Evolutionary conservation across 2,329 filamentous ascomycete species (phyloP), one percentile per base, ranked within the genome.

Genomic region (Bretziella fagacearum): DNA sequence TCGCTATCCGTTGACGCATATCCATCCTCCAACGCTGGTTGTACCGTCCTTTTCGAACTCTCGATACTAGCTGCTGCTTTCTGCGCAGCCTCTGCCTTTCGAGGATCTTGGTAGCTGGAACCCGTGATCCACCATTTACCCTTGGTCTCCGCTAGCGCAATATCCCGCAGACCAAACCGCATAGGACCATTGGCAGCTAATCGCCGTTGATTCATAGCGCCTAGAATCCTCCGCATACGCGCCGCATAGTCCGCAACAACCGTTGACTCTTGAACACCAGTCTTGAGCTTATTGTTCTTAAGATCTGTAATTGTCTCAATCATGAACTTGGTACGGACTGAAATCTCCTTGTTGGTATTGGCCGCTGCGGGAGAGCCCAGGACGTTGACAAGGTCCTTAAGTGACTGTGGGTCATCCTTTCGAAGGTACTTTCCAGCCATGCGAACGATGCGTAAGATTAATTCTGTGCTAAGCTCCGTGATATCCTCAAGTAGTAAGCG

Each of bases 111-210:
- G 75, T 89, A 95, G 61, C 86, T 94, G n/a, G 91, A 89, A 44
- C 91, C 91, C 4, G 96, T 84, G 17, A 96, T 74, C 91, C 91
- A 98, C 91, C 91, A 98, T 65, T 94, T 95, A 1, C 91, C 91
- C 58, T 80, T 83, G 58, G 82, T 89, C 33, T 89, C 82, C 0
- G 81, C 80, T 52, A 87, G 76, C 52, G 77, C 77, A 44, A 98
- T 84, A 56, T 98, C 91, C 30, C 73, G 69, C 3, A 95, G 69
- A 8, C 82, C 78, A 49, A 95, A 79, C 6, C 84, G 77, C 51
- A 98, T 70, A 3, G 91, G 85, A 51, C 93, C 84, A 3, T 75
- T 80, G 6, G 80, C 78, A 53, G 84, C 85, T 50, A 82, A 66
- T 73, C 56, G 67, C 60, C 55, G 65, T 6, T 61, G 60, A 39